Evolutionary conservation across 257 asterid genomes (phyloP), one percentile per base, ranked within the genome.

Genomic region (Solanum gracilifrons): DNA sequence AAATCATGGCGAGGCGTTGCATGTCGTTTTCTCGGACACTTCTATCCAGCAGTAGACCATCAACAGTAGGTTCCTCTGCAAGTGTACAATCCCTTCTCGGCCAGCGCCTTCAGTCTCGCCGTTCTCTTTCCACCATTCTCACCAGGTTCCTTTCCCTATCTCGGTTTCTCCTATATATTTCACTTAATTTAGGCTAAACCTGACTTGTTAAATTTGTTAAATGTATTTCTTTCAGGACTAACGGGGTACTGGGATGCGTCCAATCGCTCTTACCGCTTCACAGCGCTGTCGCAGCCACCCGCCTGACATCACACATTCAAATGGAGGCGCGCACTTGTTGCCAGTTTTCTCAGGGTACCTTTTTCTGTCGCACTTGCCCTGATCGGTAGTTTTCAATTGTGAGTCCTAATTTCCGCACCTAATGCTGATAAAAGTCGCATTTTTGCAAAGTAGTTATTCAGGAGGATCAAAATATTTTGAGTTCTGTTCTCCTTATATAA

Each of bases 291-390:
- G 89, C 91, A 39, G 85, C 90, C 9, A 33, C 88, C 16, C 89
- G 90, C 60, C 83, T 91, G 86, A 89, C 93, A 35, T 89, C 93
- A 13, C 90, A 89, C 83, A 87, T 89, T 36, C 29, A 87, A 10
- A 88, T 84, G 15, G 88, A 88, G 87, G 91, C 91, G 20, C 89
- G 91, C 58, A 73, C 90, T 69, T 89, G 87, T 80, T 83, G 90
- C 89, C 90, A 91, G 89, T 82, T 89, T 90, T 89, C 90, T 75
- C 93, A 88, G 90, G 91, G 90, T 91, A 87, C 87, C 90, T 84
- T 87, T 72, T 90, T 89, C 90, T 91, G 86, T 90, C 89, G 90
- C 88, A 88, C 87, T 89, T 91, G 90, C 88, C 88, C 91, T 86
- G 90, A 87, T 89, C 89, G 90, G 87, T 91, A 87, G 85, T 88